These are phyloP conservation scores for Penicillium italicum DNA, from an alignment of 2,329 filamentous ascomycete genomes.

Conservation along the genomic window DNA sequence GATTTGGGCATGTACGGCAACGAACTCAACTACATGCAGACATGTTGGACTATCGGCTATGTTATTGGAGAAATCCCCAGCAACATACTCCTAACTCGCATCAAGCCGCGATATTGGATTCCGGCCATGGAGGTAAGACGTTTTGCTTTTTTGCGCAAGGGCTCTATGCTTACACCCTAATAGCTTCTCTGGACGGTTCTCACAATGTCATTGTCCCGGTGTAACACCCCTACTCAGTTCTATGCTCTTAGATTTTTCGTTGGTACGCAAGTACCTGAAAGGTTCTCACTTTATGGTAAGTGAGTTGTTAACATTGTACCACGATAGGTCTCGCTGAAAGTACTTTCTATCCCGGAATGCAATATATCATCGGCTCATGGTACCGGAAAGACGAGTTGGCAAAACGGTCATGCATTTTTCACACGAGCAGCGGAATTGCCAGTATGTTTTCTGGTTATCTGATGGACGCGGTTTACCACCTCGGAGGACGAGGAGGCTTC, in stretches of 20 bases:
- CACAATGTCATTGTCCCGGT: conserved; percentile 45
- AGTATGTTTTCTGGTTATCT: conserved; percentile 51
- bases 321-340: conserved; percentile 45
- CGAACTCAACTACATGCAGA: conserved; percentile 55
- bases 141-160: conserved; percentile 1
- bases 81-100: conserved; percentile 50
- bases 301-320: not conserved
- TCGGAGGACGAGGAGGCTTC: conserved; percentile 48
- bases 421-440: conserved; percentile 46
- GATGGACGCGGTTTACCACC: conserved; percentile 52
- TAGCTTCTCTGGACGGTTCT: conserved; percentile 49
- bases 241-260: conserved; percentile 51
- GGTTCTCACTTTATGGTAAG: no score
- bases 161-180: not conserved
- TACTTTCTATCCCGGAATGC: conserved; percentile 53
- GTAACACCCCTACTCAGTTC: conserved; percentile 44
- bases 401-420: conserved; percentile 53
- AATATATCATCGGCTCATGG: conserved; percentile 53
- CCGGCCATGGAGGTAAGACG: conserved; percentile 44
- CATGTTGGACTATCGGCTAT: conserved; percentile 60
- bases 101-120: conserved; percentile 49
- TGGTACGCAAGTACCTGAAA: no score
- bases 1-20: conserved; percentile 53
- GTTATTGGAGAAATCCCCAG: conserved; percentile 53
- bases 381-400: conserved; percentile 51